phyloP scores from a whole-genome alignment of 768 basidiomycete genomes.

The Pleurotus citrinopileatus region DNA sequence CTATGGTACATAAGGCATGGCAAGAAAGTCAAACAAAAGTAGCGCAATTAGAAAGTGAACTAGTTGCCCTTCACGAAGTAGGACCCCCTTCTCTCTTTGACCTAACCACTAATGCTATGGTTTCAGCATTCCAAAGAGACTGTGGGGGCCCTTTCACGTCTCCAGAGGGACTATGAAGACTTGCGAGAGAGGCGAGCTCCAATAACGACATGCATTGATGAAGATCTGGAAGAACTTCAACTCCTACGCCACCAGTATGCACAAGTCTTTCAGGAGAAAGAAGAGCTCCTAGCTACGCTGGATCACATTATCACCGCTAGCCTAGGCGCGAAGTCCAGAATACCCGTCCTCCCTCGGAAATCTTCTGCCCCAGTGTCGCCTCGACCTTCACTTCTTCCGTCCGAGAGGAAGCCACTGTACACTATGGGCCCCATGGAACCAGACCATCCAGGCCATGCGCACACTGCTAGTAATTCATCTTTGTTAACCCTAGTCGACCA shows the following conservation, averaged over 20 bases:
- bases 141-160: neutral
- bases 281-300: neutral
- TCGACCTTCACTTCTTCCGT: too few relatives aligned
- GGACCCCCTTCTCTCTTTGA: neutral
- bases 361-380: too few relatives aligned
- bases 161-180: neutral
- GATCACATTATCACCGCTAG: neutral
- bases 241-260: neutral
- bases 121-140: neutral
- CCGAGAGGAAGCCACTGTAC: too few relatives aligned
- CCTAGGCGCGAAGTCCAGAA: neutral
- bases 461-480: too few relatives aligned
- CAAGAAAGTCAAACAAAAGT: neutral
- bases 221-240: neutral
- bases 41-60: neutral
- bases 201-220: neutral
- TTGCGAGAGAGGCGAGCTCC: neutral
- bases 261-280: neutral
- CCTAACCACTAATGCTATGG: neutral
- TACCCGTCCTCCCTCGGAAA: too few relatives aligned
- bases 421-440: too few relatives aligned
- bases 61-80: neutral
- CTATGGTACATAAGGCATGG: neutral
- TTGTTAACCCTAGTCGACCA: too few relatives aligned
- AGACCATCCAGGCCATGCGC: too few relatives aligned